phyloP scores from a whole-genome alignment of 2,329 filamentous ascomycete genomes.

The Exophiala calicioides region DNA sequence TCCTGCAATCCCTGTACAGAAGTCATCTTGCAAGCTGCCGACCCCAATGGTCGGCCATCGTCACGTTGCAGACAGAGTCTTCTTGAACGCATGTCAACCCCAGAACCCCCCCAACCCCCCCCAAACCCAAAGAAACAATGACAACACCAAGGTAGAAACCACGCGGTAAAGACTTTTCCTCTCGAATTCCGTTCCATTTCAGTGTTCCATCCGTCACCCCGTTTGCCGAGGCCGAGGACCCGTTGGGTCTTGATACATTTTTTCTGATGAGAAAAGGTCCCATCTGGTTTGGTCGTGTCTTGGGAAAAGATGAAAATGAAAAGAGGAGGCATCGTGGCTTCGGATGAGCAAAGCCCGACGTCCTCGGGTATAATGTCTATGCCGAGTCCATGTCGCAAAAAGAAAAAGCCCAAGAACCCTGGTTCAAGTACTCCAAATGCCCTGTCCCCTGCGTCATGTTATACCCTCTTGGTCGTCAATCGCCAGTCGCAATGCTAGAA shows the following conservation, averaged over 20 bases:
- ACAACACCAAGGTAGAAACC: background rate
- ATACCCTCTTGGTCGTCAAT: constrained; percentile 18
- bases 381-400: constrained; percentile 11
- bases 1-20: constrained; percentile 11
- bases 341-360: background rate
- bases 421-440: constrained; percentile 24
- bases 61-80: constrained; percentile 10
- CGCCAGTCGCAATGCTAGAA: constrained; percentile 26
- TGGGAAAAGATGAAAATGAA: background rate
- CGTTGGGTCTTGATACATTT: constrained; percentile 14
- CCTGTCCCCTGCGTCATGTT: constrained; percentile 20
- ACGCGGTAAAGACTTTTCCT: constrained; percentile 18
- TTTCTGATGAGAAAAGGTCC: constrained; percentile 11
- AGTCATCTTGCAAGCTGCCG: too few relatives aligned
- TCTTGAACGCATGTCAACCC: too few relatives aligned
- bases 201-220: constrained; percentile 1
- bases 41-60: too few relatives aligned
- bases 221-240: background rate
- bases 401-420: constrained; percentile 12
- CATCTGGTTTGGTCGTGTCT: constrained; percentile 2
- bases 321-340: background rate
- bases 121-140: background rate
- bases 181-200: constrained; percentile 8
- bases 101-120: background rate
- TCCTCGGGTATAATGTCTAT: constrained; percentile 23